These are phyloP conservation scores for Cordia subcordata DNA, from an alignment of 257 asterid genomes.

Conservation along the genomic window DNA sequence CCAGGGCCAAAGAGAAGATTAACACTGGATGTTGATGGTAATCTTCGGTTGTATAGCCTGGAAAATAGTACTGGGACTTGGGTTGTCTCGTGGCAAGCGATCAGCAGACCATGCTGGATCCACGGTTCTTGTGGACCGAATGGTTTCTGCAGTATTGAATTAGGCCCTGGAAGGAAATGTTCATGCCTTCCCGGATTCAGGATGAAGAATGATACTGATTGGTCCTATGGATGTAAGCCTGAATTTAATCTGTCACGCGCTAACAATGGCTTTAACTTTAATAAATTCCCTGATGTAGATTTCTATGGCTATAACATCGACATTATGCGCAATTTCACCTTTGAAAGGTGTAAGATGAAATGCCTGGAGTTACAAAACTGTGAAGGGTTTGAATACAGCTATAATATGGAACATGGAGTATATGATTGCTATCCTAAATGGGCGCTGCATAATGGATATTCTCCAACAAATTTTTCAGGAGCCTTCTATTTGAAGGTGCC, in stretches of 20 bases:
- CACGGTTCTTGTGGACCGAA: constrained; percentile 22
- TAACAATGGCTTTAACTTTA: constrained; percentile 4
- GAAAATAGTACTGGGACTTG: background rate
- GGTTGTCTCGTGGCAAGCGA: constrained; percentile 1
- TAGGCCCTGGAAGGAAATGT: constrained; percentile 17
- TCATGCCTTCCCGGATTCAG: constrained; percentile 32
- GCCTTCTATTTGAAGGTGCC: constrained; percentile 26
- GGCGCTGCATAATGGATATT: constrained; percentile 26
- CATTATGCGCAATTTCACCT: constrained; percentile 11
- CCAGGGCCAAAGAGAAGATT: constrained; percentile 4
- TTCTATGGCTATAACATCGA: constrained; percentile 36
- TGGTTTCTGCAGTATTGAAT: constrained; percentile 23
- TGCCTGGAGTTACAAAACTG: constrained; percentile 29
- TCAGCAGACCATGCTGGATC: background rate
- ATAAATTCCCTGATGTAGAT: constrained; percentile 21
- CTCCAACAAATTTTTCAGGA: background rate
- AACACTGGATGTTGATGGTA: background rate
- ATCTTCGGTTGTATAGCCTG: background rate
- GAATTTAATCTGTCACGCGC: constrained; percentile 21
- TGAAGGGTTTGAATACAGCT: constrained; percentile 33
- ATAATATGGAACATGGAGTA: background rate
- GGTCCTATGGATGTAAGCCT: constrained; percentile 37
- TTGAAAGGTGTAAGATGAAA: constrained; percentile 14
- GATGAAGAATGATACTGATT: constrained; percentile 26
- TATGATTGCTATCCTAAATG: constrained; percentile 28